phyloP scores from a whole-genome alignment of 805 yeast species.

The Ogataea salicorniae region DNA sequence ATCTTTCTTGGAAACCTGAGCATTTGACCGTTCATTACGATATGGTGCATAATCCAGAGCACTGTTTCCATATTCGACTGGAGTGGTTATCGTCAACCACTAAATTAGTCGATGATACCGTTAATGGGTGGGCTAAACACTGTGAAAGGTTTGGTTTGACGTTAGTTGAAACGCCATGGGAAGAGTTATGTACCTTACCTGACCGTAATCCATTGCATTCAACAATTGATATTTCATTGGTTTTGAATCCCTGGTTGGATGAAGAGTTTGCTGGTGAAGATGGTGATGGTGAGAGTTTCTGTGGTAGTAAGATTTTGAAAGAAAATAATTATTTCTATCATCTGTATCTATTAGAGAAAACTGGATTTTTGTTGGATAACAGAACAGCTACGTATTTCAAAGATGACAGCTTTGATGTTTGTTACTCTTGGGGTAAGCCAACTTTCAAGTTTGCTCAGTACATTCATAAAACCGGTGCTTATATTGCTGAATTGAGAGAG shows the following conservation, averaged over 20 bases:
- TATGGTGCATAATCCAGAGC: slow-evolving; percentile 87
- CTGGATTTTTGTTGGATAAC: slow-evolving; percentile 79
- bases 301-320: slow-evolving; percentile 32
- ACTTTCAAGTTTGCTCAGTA: slow-evolving; percentile 79
- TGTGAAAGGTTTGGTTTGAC: slow-evolving; percentile 82
- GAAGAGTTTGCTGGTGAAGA: slow-evolving; percentile 35
- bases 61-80: slow-evolving; percentile 83
- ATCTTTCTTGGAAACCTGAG: slow-evolving; percentile 73
- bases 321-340: slow-evolving; percentile 72
- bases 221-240: slow-evolving; percentile 61
- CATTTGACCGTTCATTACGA: slow-evolving; percentile 82
- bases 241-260: slow-evolving; percentile 68
- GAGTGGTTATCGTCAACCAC: slow-evolving; percentile 95
- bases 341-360: slow-evolving; percentile 57
- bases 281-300: not conserved
- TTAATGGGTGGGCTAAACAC: slow-evolving; percentile 70
- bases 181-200: slow-evolving; percentile 75
- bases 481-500: slow-evolving; percentile 79
- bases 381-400: slow-evolving; percentile 63
- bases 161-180: slow-evolving; percentile 87
- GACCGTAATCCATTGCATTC: slow-evolving; percentile 83
- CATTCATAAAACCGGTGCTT: slow-evolving; percentile 83
- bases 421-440: slow-evolving; percentile 91
- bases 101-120: slow-evolving; percentile 72
- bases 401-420: slow-evolving; percentile 51